A percentile compares a stretch with the other conserved stretches of the same genome.
These are phyloP conservation scores for Amanita pseudoporphyria DNA, from an alignment of 768 basidiomycete genomes.

Conservation along the genomic window DNA sequence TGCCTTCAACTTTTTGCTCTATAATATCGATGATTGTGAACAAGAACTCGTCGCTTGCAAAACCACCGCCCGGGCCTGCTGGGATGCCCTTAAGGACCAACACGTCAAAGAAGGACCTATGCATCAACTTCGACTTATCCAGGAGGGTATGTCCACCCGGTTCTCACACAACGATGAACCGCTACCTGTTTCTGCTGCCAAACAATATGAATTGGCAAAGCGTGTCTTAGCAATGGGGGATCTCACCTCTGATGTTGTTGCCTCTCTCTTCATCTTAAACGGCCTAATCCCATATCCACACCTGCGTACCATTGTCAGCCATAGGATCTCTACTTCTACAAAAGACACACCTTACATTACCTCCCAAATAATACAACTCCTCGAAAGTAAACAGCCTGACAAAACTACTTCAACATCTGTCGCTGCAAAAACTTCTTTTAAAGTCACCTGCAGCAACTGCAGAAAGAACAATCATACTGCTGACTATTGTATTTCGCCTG, in stretches of 20 bases:
- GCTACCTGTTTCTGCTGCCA: background rate
- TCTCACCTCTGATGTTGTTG: background rate
- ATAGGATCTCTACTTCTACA: background rate
- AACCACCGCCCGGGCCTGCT: no score
- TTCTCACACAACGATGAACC: no score
- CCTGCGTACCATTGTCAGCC: background rate
- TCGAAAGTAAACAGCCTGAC: background rate
- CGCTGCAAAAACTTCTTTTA: no score
- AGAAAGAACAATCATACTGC: background rate
- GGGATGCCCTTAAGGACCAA: no score
- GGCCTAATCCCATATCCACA: background rate
- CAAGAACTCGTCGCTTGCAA: no score
- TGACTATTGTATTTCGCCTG: conserved; percentile 6
- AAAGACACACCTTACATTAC: background rate
- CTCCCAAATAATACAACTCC: background rate
- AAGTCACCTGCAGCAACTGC: conserved; percentile 5
- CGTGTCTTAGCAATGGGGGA: background rate
- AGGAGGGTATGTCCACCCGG: no score
- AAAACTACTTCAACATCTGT: no score
- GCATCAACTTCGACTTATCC: no score
- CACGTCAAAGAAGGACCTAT: no score
- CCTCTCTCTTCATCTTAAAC: background rate
- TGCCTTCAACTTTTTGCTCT: no score
- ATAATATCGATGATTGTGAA: no score
- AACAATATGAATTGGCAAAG: background rate